Conservation (phyloP, 2,329 filamentous ascomycete genomes). For the Epichloe sp. region DNA sequence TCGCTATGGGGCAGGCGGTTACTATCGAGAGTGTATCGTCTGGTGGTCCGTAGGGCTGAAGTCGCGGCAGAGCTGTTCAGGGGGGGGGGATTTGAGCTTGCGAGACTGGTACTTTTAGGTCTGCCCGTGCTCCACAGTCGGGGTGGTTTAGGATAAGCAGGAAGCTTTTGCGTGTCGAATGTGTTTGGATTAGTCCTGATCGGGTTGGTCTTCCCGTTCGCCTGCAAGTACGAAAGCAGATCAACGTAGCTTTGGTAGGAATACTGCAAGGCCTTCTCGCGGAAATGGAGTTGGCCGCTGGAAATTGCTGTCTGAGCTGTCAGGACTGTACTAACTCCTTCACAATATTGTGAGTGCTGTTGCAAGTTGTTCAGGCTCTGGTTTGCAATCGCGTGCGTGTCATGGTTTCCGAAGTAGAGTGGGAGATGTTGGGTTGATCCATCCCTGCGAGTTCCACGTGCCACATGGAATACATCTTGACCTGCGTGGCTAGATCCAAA, state of each 20-base stretch:
- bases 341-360: neutral
- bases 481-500: neutral
- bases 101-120: neutral
- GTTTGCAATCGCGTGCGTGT: neutral
- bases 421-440: neutral
- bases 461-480: neutral
- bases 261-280: constrained; percentile 53
- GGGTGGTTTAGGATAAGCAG: constrained; percentile 42
- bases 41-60: neutral
- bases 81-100: neutral
- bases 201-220: constrained; percentile 37
- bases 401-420: neutral
- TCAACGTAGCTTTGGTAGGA: constrained; percentile 65
- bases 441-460: neutral
- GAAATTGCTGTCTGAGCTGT: neutral
- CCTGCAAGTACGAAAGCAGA: constrained; percentile 51
- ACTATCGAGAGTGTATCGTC: constrained; percentile 3
- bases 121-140: constrained; percentile 13
- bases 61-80: neutral
- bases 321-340: neutral
- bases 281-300: constrained; percentile 29
- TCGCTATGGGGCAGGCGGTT: neutral
- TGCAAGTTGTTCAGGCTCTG: neutral
- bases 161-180: constrained; percentile 31
- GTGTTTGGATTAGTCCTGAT: constrained; percentile 24